Evolutionary conservation across 805 yeast species (phyloP).

Genomic region (Ogataea methanolica): DNA sequence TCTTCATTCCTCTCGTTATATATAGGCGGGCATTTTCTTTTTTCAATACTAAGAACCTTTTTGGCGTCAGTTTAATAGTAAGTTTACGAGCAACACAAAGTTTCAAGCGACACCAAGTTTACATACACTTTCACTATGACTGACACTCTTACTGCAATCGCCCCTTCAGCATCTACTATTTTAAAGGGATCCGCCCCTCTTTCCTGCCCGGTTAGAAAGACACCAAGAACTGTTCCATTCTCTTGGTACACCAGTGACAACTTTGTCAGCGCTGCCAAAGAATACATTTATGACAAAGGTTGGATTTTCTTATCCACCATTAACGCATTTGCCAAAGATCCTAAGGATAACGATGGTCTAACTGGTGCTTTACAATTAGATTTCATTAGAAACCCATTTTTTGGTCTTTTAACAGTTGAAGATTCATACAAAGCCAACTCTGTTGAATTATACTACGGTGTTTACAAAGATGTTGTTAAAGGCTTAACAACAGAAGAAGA

Average conservation of each 20-base stretch:
- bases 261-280: conserved; percentile 17
- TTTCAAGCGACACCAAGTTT: too few species aligned
- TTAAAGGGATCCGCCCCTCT: too few species aligned
- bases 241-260: conserved; percentile 26
- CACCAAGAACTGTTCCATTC: conserved; percentile 19
- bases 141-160: too few species aligned
- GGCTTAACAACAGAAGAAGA: conserved; percentile 12
- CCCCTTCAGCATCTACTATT: too few species aligned
- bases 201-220: neutral
- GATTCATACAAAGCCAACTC: conserved; percentile 13
- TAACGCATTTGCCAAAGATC: conserved; percentile 15
- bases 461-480: conserved; percentile 14
- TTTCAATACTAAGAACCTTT: too few species aligned
- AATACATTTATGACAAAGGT: conserved; percentile 23
- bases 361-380: conserved; percentile 22
- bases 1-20: too few species aligned
- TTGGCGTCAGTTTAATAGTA: too few species aligned
- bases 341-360: conserved; percentile 12
- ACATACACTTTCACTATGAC: too few species aligned
- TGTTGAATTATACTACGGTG: conserved; percentile 24
- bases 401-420: conserved; percentile 22
- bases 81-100: too few species aligned
- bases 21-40: too few species aligned
- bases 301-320: conserved; percentile 25
- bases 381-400: conserved; percentile 24